Percentiles rank a stretch among this genome's conserved stretches.
These are phyloP conservation scores for Saccharomycopsis sp. DNA, from an alignment of 805 yeast species.

Conservation along the genomic window DNA sequence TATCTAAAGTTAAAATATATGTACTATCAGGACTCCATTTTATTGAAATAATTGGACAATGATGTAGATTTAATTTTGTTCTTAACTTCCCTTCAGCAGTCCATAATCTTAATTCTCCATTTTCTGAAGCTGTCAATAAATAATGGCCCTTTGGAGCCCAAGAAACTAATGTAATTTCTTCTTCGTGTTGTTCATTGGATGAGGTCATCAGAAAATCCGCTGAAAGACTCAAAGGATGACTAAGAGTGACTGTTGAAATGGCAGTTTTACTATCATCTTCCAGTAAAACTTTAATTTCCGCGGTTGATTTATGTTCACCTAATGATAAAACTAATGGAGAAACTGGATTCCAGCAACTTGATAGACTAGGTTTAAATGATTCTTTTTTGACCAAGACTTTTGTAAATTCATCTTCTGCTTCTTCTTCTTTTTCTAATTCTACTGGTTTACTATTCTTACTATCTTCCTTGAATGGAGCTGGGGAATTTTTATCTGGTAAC, in stretches of 20 bases:
- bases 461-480: too few species aligned
- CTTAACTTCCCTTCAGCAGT: conserved; percentile 54
- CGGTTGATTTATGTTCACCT: conserved; percentile 41
- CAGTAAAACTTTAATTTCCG: conserved; percentile 32
- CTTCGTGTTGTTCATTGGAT: background rate
- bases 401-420: conserved; percentile 6
- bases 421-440: background rate
- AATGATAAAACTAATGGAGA: conserved; percentile 37
- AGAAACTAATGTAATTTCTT: conserved; percentile 28
- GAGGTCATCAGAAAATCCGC: conserved; percentile 11
- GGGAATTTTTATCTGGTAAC: background rate
- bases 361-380: conserved; percentile 33
- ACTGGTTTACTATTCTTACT: too few species aligned
- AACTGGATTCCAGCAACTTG: conserved; percentile 49
- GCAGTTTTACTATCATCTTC: conserved; percentile 23
- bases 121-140: conserved; percentile 52
- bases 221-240: conserved; percentile 27
- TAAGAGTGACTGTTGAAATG: conserved; percentile 20
- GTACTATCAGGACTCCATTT: conserved; percentile 53
- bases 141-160: conserved; percentile 64
- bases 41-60: conserved; percentile 42
- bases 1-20: conserved; percentile 50
- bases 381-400: conserved; percentile 30
- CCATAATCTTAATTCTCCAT: conserved; percentile 79
- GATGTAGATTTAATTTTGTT: conserved; percentile 43